Base-by-base conservation (phyloP, 306 rosid species). In the Oemleria cerasiformis region DNA sequence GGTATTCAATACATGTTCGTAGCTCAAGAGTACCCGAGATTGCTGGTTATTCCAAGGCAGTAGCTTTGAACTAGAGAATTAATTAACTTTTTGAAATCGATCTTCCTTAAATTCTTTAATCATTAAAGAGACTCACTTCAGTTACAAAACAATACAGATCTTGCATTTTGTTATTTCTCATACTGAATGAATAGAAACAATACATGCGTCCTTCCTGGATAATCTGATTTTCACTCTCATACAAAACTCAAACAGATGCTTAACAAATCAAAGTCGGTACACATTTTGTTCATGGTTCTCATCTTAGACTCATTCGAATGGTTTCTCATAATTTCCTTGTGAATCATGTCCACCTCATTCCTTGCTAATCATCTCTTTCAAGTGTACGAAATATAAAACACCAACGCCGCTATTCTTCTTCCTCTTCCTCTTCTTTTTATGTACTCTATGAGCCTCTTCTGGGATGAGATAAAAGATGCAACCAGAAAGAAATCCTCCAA, bases 391-490 rank as follows among this genome's bases (percentile, higher is more conserved):
- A 57, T 23, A 13, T n/a, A 9, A 11, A 70, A 41, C 51, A 43
- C 73, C 17, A 5, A 54, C 14, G 4, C 34, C 36, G 4, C 19
- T n/a, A 5, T 38, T 9, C 34, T 10, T 43, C 65, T 43, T 16
- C 54, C 30, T 19, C 63, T 53, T 56, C 55, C 55, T 42, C 47
- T 61, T 17, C 17, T 13, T 40, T 7, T 15, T 65, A 30, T 16
- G 45, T 13, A 47, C 47, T 6, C 53, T 21, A 48, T 14, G 19
- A 67, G 41, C 50, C 68, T 47, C 34, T 12, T 56, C 36, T 45
- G 8, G 67, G 73, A 20, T 53, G 53, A 21, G 70, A 74, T 69
- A 70, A 25, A 48, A 41, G 8, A 71, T 11, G 45, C 57, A 72
- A 75, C 34, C 48, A 25, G 15, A 64, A 42, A 44, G 41, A 68